phyloP scores from a whole-genome alignment of 306 rosid genomes.

The Cotoneaster glaucophyllus region DNA sequence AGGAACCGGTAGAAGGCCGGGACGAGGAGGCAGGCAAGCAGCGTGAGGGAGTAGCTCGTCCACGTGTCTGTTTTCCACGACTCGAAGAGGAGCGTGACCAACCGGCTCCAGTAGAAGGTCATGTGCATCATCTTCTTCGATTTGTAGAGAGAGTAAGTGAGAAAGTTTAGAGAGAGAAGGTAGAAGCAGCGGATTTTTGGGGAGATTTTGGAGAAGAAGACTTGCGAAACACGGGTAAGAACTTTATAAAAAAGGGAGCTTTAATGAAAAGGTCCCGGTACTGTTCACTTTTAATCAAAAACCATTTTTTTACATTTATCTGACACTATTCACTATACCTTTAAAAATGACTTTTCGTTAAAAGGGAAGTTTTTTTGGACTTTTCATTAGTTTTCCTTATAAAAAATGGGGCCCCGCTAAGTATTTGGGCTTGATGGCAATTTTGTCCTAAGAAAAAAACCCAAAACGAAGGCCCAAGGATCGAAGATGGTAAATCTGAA shows the following conservation, averaged over 20 bases:
- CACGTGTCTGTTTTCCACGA: slow-evolving; percentile 77
- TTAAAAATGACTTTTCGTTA: no score
- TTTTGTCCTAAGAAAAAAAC: background rate
- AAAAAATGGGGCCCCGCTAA: background rate
- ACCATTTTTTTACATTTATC: no score
- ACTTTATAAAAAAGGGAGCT: no score
- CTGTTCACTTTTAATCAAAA: no score
- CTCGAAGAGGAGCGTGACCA: slow-evolving; percentile 59
- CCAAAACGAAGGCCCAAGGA: no score
- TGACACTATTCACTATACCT: no score
- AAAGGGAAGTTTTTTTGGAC: no score
- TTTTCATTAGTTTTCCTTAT: no score
- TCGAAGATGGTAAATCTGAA: no score
- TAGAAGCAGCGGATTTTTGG: background rate
- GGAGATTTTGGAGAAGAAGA: background rate
- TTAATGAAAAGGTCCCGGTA: no score
- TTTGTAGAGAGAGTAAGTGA: no score
- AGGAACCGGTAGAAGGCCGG: slow-evolving; percentile 71
- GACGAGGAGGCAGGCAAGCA: slow-evolving; percentile 57
- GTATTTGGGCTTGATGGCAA: background rate
- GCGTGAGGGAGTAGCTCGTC: slow-evolving; percentile 45
- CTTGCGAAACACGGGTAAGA: background rate
- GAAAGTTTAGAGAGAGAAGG: slow-evolving; percentile 5
- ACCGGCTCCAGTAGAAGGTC: slow-evolving; percentile 91
- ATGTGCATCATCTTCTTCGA: slow-evolving; percentile 87